These are phyloP conservation scores for Neobulgaria alba DNA, from an alignment of 2,329 filamentous ascomycete genomes.

Conservation along the genomic window DNA sequence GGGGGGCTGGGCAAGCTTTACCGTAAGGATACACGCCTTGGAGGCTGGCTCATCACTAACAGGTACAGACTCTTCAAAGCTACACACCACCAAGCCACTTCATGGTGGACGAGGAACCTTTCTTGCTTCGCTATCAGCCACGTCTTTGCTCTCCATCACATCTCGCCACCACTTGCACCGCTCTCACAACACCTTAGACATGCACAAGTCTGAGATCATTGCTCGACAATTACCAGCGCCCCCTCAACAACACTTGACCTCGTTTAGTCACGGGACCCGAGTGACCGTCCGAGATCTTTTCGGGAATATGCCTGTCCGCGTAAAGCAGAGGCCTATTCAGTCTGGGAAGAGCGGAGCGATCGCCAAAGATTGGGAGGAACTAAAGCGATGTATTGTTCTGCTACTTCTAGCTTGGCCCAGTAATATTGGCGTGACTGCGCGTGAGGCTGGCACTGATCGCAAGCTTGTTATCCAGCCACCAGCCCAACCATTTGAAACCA, in stretches of 20 bases:
- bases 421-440: conserved; percentile 48
- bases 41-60: conserved; percentile 32
- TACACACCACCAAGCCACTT: conserved; percentile 34
- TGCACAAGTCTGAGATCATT: conserved; percentile 62
- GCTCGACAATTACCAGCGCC: conserved; percentile 54
- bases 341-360: conserved; percentile 40
- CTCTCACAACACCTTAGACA: conserved; percentile 54
- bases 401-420: conserved; percentile 63
- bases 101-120: conserved; percentile 70
- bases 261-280: conserved; percentile 60
- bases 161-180: conserved; percentile 57
- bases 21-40: conserved; percentile 41
- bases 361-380: conserved; percentile 50
- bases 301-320: conserved; percentile 81
- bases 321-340: conserved; percentile 63
- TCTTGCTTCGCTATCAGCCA: conserved; percentile 63
- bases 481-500: neutral
- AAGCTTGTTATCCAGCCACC: conserved; percentile 21
- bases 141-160: conserved; percentile 69
- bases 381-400: conserved; percentile 40
- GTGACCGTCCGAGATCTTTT: conserved; percentile 75
- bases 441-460: conserved; percentile 34
- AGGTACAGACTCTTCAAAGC: conserved; percentile 84
- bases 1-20: conserved; percentile 68
- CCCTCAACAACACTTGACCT: conserved; percentile 46